Base-by-base conservation (phyloP, 2,329 filamentous ascomycete genomes). In the Cladosporium sp. region DNA sequence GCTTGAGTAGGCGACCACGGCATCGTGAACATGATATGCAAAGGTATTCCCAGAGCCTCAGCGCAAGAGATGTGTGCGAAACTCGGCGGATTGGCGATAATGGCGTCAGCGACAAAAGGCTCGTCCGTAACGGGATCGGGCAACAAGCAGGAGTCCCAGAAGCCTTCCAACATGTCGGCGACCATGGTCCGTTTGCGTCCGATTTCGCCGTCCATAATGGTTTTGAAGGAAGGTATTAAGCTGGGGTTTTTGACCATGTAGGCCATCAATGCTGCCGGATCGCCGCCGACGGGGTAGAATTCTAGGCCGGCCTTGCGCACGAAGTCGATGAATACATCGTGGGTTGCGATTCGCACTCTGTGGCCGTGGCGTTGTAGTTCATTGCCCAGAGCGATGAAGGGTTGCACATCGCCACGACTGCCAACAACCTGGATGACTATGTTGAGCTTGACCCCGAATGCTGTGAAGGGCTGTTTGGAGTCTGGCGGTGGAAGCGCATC, bases 371-470 rank as follows among this genome's bases (percentile, higher is more conserved):
- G 32, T 28, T 61, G 32, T 46, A 61, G 46, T 6, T 36, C 58
- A 7, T 61, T 61, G 14, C 58, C 39, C 8, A 61, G 88, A 0
- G 89, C 88, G 21, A 92, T 81, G 72, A 92, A 92, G 0, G 90
- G 90, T 74, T 93, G 90, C 0, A 92, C 89, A 72, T 92, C 90
- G 59, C 90, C 90, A 49, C 90, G 83, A 13, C 88, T 91, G 7
- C 90, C 90, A 14, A 92, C 89, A 26, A 92, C 89, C 70, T 92
- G 89, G 60, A 92, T 88, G 53, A 91, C 89, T 39, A 92, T 82
- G 76, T 91, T 91, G 88, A 51, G 83, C 23, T 77, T 66, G 8
- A 61, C 61, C 26, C 69, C 66, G 11, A 66, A 68, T 1, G 68
- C 63, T 7, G 69, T 68, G 48, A 25, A 23, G 4, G 48, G 48